Base-by-base conservation (phyloP, 345 rosid genomes). In the Hypericum perforatum region DNA sequence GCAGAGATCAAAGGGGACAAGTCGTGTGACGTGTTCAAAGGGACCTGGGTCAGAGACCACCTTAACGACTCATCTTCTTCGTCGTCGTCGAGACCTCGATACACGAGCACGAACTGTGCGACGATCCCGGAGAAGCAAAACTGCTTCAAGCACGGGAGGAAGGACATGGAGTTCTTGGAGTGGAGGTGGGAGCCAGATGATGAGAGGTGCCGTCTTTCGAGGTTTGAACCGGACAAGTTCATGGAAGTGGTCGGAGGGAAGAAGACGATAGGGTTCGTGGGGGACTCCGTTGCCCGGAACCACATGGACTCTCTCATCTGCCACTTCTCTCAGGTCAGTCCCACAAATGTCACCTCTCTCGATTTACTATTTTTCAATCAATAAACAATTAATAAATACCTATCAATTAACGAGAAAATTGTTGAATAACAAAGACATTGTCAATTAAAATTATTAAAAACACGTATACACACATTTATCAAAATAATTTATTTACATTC, bases 291-390 rank as follows among this genome's bases (percentile, higher is more conserved):
- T 11, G 88, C 96, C 5, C 75, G 87, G 54, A 91, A 91, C 71
- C 96, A 91, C 22, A 63, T 87, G 78, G 95, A 88, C 48, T 91
- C 95, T 2, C 88, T 91, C n/a, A 78, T 82, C 6, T 91, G 96
- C 54, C 82, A 85, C 49, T 63, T 91, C 56, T 88, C 95, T 10
- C 69, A 68, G 89, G 96, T 87, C 46, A 6, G 60, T 12, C 37
- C 11, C 0, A 1, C 15, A 2, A 37, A 5, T 9, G 37, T 14
- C 45, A 9, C 37, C 9, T 22, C 32, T 22, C 32, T 22, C 32
- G 4, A 22, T 22, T 22, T 22, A 22, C 32, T 22, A 22, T 4
- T 4, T 22, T 22, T 22, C 4, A 1, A 22, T 4, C 32, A 22
- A 22, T 1, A 4, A 22, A 1, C 4, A 22, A 1, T 22, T 22